Evolutionary conservation across 225 moss, liverwort and hornwort genomes (phyloP), one percentile per base, ranked within the genome.

Genomic region (Pleurozium schreberi): DNA sequence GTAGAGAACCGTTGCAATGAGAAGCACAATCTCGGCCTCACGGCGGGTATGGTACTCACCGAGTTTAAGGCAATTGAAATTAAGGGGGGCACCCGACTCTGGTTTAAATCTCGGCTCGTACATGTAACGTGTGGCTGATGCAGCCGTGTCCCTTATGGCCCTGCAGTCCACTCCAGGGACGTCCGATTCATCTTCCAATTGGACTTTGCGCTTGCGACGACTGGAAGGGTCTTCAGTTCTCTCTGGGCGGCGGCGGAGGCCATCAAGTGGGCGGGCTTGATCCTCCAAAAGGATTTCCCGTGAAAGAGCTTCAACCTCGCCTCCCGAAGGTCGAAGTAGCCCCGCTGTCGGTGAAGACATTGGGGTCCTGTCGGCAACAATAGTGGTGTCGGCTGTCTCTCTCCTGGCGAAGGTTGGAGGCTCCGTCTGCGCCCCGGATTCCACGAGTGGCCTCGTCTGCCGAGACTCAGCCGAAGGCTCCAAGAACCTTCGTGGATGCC

Each of bases 51-150:
- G 6, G 57, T 91, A 84, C 8, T 25, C 19, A 83, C 86, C 89
- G 49, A 91, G 88, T 21, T 78, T 2, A 28, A 91, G 87, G 63
- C 6, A 47, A 28, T 64, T 18, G 28, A 87, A 63, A 14, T 31
- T 2, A 1, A 25, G 31, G 3, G 55, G 3, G n/a, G 5, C 15
- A 13, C 89, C 57, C 1, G 22, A 17, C 11, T 71, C 70, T 58
- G 92, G 88, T 63, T 82, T 87, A 61, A 90, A 85, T 52, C 84
- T 85, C 14, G 89, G 85, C 81, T 90, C 91, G 12, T 68, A 87
- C 68, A 14, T 85, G 87, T 38, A 53, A 38, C 38, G 47, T 31
- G 70, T 89, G 57, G 58, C 6, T 12, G 6, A 9, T 14, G 71
- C 71, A 1, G 1, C 27, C 14, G 60, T 14, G 17, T 82, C 31